phyloP scores from a whole-genome alignment of 2,329 filamentous ascomycete species.

The Alternaria brassicae region DNA sequence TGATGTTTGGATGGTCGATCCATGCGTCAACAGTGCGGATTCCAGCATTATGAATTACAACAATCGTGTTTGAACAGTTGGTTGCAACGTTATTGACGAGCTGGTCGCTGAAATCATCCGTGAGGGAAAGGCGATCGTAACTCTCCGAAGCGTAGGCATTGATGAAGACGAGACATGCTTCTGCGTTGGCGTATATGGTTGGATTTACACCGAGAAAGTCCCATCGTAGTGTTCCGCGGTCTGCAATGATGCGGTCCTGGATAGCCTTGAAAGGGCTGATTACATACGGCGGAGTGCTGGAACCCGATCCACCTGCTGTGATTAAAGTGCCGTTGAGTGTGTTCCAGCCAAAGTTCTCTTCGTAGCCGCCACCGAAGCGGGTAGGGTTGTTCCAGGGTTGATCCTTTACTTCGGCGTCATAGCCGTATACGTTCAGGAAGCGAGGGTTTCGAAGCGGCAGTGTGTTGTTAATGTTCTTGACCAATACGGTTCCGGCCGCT shows the following conservation, averaged over 20 bases:
- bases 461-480: conserved; percentile 63
- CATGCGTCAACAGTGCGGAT: conserved; percentile 78
- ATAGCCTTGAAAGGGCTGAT: conserved; percentile 53
- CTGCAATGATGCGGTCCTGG: conserved; percentile 36
- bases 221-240: conserved; percentile 45
- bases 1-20: conserved; percentile 77
- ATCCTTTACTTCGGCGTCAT: conserved; percentile 48
- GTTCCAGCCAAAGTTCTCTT: conserved; percentile 48
- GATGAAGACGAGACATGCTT: conserved; percentile 63
- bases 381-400: conserved; percentile 49
- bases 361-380: conserved; percentile 50
- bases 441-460: conserved; percentile 58
- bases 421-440: conserved; percentile 50
- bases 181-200: conserved; percentile 41
- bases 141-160: conserved; percentile 58
- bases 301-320: conserved; percentile 49
- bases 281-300: conserved; percentile 50
- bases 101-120: conserved; percentile 31
- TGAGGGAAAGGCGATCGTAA: conserved; percentile 34
- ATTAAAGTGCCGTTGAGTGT: conserved; percentile 53
- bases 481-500: conserved; percentile 49
- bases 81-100: conserved; percentile 56
- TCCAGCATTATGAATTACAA: conserved; percentile 53
- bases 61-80: conserved; percentile 59
- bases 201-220: conserved; percentile 45